A percentile compares a stretch with the other conserved stretches of the same genome.
Conservation (phyloP, 768 basidiomycete species). For the Tricholoma saponaceum region DNA sequence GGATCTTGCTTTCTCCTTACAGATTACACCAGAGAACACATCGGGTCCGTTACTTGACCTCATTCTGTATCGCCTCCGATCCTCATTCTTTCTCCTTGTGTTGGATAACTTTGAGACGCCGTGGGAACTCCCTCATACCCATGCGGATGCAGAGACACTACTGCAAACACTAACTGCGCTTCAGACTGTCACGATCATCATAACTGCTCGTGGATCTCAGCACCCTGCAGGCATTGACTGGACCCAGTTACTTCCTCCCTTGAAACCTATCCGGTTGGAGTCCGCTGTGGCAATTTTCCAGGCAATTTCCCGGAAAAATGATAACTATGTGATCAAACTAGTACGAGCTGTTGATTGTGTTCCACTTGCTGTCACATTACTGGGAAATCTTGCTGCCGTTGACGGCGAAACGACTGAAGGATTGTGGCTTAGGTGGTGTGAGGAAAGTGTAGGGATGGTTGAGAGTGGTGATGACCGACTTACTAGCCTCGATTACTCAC, state of each 20-base stretch:
- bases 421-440: constrained; percentile 26
- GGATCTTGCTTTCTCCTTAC: constrained; percentile 17
- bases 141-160: constrained; percentile 20
- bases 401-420: constrained; percentile 25
- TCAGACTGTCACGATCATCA: constrained; percentile 16
- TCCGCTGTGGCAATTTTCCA: constrained; percentile 22
- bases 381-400: constrained; percentile 26
- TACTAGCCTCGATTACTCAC: constrained; percentile 25
- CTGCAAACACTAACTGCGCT: constrained; percentile 19
- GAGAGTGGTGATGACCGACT: constrained; percentile 23
- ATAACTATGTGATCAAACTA: constrained; percentile 20
- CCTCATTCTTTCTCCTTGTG: constrained; percentile 14
- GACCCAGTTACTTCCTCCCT: constrained; percentile 19
- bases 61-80: constrained; percentile 11
- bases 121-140: constrained; percentile 23
- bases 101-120: constrained; percentile 19
- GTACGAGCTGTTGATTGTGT: constrained; percentile 27
- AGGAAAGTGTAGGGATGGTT: constrained; percentile 24
- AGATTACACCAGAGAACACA: constrained; percentile 10
- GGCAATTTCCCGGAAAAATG: constrained; percentile 19
- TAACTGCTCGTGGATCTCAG: constrained; percentile 29
- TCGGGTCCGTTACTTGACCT: constrained; percentile 12
- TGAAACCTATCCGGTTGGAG: constrained; percentile 21
- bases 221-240: constrained; percentile 22
- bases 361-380: constrained; percentile 28